Evolutionary conservation across 1,284 basidiomycete species (phyloP).

Genomic region (Malassezia equina): DNA sequence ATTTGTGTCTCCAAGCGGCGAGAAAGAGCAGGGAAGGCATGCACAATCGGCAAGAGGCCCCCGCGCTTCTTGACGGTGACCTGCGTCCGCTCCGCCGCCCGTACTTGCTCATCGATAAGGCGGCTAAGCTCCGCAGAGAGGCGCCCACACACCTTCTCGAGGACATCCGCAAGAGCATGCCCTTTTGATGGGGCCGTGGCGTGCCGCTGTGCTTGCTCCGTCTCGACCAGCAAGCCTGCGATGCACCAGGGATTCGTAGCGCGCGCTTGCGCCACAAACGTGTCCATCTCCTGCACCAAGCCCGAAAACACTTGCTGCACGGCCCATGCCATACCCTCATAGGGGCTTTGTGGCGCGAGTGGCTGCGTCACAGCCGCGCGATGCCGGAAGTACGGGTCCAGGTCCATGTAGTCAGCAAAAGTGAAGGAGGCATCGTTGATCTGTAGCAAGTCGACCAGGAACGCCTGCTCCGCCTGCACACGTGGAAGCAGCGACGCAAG

Average conservation of each 20-base stretch:
- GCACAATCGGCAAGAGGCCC: constrained; percentile 85
- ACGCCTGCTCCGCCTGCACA: constrained; percentile 72
- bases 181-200: constrained; percentile 47
- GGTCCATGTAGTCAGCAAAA: constrained; percentile 87
- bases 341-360: constrained; percentile 11
- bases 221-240: constrained; percentile 67
- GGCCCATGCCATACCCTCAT: constrained; percentile 51
- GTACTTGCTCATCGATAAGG: constrained; percentile 61
- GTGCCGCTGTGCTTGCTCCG: constrained; percentile 69
- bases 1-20: constrained; percentile 75
- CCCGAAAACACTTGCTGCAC: constrained; percentile 95
- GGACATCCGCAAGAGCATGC: neutral
- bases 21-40: constrained; percentile 81
- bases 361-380: constrained; percentile 58
- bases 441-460: constrained; percentile 82
- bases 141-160: constrained; percentile 67
- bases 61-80: constrained; percentile 80
- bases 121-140: constrained; percentile 24
- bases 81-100: constrained; percentile 68
- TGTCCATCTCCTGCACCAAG: constrained; percentile 68
- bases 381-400: constrained; percentile 86
- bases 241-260: constrained; percentile 58
- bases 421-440: constrained; percentile 68
- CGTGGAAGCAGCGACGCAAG: constrained; percentile 67
- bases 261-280: constrained; percentile 53